Conservation (phyloP, 805 yeast species). For the Aciculoconidium aculeatum region DNA sequence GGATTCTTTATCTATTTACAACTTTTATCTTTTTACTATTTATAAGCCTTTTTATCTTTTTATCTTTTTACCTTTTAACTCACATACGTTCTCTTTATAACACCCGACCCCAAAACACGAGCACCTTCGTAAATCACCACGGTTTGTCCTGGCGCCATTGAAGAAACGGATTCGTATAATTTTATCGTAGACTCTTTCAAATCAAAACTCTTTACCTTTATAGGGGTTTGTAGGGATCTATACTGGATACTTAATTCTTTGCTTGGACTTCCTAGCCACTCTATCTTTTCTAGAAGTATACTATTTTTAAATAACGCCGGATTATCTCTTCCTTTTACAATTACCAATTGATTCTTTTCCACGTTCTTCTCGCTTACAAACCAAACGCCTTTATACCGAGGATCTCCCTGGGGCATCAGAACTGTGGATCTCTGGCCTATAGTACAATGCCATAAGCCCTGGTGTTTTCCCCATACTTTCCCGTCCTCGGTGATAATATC, state of each 20-base stretch:
- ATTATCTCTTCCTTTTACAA: constrained; percentile 66
- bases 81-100: constrained; percentile 15
- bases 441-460: constrained; percentile 93
- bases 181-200: constrained; percentile 22
- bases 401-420: constrained; percentile 86
- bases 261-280: constrained; percentile 31
- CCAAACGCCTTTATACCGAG: constrained; percentile 74
- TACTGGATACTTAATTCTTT: constrained; percentile 49
- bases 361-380: constrained; percentile 68
- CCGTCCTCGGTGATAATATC: constrained; percentile 75
- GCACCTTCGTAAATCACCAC: constrained; percentile 66
- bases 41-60: no score
- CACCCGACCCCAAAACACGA: constrained; percentile 56
- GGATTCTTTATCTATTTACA: no score
- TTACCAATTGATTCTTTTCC: constrained; percentile 65
- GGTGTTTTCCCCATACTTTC: constrained; percentile 69
- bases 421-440: constrained; percentile 82
- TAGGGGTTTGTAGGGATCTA: constrained; percentile 66
- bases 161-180: constrained; percentile 48
- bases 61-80: no score
- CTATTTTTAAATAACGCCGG: constrained; percentile 44
- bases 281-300: constrained; percentile 41
- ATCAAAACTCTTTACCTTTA: constrained; percentile 21
- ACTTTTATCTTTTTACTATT: no score
- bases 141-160: constrained; percentile 88